Conservation (phyloP, 2,329 filamentous ascomycete species). For the Aspergillus ibericus region DNA sequence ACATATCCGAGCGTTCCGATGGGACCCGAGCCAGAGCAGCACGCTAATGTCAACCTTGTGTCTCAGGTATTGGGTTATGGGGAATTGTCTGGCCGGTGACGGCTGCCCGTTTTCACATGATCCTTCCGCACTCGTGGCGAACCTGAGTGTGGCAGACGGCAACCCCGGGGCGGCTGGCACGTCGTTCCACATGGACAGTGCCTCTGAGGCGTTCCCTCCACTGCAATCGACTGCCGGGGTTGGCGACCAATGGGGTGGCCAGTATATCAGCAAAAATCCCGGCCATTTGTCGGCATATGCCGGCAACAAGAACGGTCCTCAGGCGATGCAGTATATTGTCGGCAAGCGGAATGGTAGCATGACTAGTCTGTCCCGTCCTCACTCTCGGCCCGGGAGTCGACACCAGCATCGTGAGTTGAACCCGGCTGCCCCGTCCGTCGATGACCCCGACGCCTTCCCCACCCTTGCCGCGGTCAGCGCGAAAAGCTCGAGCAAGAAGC, state of each 20-base stretch:
- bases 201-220: slow-evolving; percentile 76
- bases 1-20: neutral
- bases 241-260: slow-evolving; percentile 59
- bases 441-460: slow-evolving; percentile 95
- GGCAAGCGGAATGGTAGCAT: slow-evolving; percentile 52
- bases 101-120: slow-evolving; percentile 98
- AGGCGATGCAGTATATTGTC: slow-evolving; percentile 29
- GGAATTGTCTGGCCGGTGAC: slow-evolving; percentile 89
- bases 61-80: slow-evolving; percentile 86
- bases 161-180: slow-evolving; percentile 47
- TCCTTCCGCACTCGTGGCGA: slow-evolving; percentile 79
- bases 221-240: slow-evolving; percentile 62
- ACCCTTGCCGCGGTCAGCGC: slow-evolving; percentile 73
- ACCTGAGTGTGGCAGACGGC: slow-evolving; percentile 68
- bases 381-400: slow-evolving; percentile 82
- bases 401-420: slow-evolving; percentile 67
- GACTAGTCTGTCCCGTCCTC: slow-evolving; percentile 60
- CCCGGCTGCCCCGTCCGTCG: slow-evolving; percentile 72
- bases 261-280: slow-evolving; percentile 44
- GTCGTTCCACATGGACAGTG: slow-evolving; percentile 77
- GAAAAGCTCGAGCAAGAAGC: slow-evolving; percentile 77
- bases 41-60: neutral
- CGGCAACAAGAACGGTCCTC: slow-evolving; percentile 47
- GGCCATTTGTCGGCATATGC: slow-evolving; percentile 45
- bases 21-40: neutral